Evolutionary conservation across 1,139 yeast genomes (phyloP), one percentile per base, ranked within the genome.

Genomic region (Arxiozyma bovina): DNA sequence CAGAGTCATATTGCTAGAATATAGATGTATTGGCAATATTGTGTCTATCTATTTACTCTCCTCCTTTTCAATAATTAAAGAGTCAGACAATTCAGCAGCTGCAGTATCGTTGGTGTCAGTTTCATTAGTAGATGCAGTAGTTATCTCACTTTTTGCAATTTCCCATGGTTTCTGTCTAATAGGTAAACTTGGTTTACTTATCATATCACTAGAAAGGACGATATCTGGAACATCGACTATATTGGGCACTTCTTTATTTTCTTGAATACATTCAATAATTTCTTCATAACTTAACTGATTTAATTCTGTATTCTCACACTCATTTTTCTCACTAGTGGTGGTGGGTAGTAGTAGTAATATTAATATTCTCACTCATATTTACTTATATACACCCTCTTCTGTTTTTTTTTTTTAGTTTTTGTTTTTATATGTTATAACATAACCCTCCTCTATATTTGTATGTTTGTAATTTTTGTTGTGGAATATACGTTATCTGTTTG

Each of bases 81-180:
- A 48, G 52, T 57, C 48, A 51, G 48, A n/a, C 55, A 50, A 49
- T 55, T 57, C 17, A 54, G 47, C 8, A 7, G 30, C 30, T 6
- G 30, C 11, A 11, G 30, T 27, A 27, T 8, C 8, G 8, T 11
- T 27, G 30, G 5, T 27, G 9, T 4, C 30, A 27, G 11, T 27
- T 55, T 57, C n/a, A 54, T 45, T 15, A 54, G 52, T 22, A 56
- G 57, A 44, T 58, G 60, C 43, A 53, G 51, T 34, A 51, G 53
- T 50, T 25, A 50, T 42, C 38, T 56, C 55, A 18, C 53, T n/a
- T 17, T 17, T 41, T 17, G 53, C 54, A 15, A 21, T 23, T 42
- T 63, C 67, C 70, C 70, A 66, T 9, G 70, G 70, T 46, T 65
- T 66, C 4, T 46, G 48, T 42, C 69, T 55, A 18, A 64, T 63